Conservation (phyloP, 1,284 basidiomycete species). For the Pulveroboletus sp. region DNA sequence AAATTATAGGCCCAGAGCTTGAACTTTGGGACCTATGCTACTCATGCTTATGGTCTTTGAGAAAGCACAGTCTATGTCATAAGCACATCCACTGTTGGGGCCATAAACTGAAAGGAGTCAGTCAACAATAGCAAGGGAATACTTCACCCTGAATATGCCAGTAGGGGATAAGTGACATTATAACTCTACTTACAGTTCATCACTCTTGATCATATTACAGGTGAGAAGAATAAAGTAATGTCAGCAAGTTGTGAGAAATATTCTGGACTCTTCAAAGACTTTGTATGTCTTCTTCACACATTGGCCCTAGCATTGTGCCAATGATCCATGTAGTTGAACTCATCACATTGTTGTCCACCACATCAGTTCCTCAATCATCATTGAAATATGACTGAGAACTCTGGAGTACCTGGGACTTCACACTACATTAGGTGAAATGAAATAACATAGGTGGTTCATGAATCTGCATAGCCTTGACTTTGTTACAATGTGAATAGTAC, state of each 20-base stretch:
- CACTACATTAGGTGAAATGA: too few relatives aligned
- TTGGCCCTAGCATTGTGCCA: neutral
- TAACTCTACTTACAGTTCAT: neutral
- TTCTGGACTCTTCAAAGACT: neutral
- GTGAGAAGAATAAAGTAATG: neutral
- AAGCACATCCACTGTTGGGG: neutral
- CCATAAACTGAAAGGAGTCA: constrained; percentile 1
- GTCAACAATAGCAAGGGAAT: constrained; percentile 11
- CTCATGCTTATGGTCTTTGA: neutral
- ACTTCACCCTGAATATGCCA: constrained; percentile 14
- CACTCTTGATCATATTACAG: neutral
- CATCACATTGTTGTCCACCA: too few relatives aligned
- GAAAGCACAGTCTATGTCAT: constrained; percentile 14
- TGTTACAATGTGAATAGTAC: too few relatives aligned
- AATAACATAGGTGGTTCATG: too few relatives aligned
- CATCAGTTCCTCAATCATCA: too few relatives aligned
- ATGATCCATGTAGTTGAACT: neutral
- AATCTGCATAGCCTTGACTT: neutral
- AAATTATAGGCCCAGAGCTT: neutral
- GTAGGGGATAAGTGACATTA: too few relatives aligned
- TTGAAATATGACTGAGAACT: too few relatives aligned
- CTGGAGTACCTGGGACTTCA: too few relatives aligned
- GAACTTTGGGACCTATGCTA: neutral
- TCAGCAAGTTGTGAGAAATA: neutral
- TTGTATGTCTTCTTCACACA: neutral